Percentiles rank a stretch among this genome's conserved stretches.
These are phyloP conservation scores for Ascosphaera apis DNA, from an alignment of 2,329 filamentous ascomycete species.

Conservation along the genomic window DNA sequence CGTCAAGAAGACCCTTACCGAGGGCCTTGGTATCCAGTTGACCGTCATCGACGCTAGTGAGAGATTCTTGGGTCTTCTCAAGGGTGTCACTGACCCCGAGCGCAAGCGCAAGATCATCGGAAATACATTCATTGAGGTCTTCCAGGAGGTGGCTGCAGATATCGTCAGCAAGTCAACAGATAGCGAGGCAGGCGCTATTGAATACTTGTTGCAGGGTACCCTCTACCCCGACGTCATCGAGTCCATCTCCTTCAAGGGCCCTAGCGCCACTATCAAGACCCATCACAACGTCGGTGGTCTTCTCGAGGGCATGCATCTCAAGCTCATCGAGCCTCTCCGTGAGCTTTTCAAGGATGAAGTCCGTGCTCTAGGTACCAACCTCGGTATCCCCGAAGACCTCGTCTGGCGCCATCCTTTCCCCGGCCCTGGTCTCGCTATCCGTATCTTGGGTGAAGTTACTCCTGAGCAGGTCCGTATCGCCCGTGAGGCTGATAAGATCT, in stretches of 20 bases:
- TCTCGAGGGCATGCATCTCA: conserved; percentile 30
- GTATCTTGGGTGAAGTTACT: conserved; percentile 51
- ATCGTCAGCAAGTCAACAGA: conserved; percentile 33
- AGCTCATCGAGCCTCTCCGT: conserved; percentile 44
- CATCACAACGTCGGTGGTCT: conserved; percentile 46
- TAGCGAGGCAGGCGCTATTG: conserved; percentile 46
- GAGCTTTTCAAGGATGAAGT: conserved; percentile 67
- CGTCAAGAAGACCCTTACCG: conserved; percentile 55
- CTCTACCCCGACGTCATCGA: conserved; percentile 56
- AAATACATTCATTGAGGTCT: conserved; percentile 55
- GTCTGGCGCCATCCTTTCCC: conserved; percentile 60
- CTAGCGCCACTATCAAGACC: conserved; percentile 49
- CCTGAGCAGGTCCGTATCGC: conserved; percentile 52
- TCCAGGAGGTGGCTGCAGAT: conserved; percentile 52
- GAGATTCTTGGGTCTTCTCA: conserved; percentile 52
- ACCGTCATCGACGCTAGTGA: conserved; percentile 64
- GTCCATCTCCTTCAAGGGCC: conserved; percentile 49
- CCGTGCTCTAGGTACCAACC: conserved; percentile 37
- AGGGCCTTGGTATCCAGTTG: conserved; percentile 73
- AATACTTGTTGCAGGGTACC: conserved; percentile 74
- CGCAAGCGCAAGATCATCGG: conserved; percentile 84
- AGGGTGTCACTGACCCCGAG: conserved; percentile 60
- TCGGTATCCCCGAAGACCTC: conserved; percentile 52
- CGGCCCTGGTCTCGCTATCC: conserved; percentile 47
- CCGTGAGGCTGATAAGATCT: conserved; percentile 22